Evolutionary conservation across 164 flowering plant genomes (phyloP).

Genomic region (Chloranthus sessilifolius): DNA sequence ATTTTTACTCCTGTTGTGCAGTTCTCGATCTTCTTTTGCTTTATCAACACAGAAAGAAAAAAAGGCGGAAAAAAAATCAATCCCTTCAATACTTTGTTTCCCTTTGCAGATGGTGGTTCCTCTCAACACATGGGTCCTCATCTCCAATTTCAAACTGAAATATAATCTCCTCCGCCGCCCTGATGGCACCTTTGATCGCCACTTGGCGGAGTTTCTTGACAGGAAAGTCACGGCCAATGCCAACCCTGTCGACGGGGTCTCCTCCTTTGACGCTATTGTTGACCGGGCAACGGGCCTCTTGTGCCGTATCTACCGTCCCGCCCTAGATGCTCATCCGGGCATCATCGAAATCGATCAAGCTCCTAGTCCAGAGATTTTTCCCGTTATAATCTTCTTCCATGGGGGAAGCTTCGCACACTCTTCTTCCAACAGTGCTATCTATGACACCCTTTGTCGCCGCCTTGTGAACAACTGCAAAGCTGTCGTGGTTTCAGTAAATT

Average conservation of each 20-base stretch:
- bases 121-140: constrained; percentile 73
- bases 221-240: constrained; percentile 66
- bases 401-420: constrained; percentile 93
- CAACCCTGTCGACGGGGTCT: constrained; percentile 66
- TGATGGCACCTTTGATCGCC: constrained; percentile 87
- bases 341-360: constrained; percentile 43
- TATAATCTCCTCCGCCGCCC: constrained; percentile 86
- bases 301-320: constrained; percentile 50
- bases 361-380: constrained; percentile 35
- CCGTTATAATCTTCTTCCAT: constrained; percentile 77
- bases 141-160: constrained; percentile 74
- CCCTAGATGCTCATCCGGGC: constrained; percentile 20
- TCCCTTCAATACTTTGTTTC: too few relatives aligned
- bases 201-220: constrained; percentile 77
- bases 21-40: too few relatives aligned
- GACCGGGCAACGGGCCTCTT: constrained; percentile 51
- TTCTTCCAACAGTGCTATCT: constrained; percentile 72
- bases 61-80: too few relatives aligned
- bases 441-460: constrained; percentile 69
- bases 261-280: constrained; percentile 58
- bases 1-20: not conserved
- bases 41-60: too few relatives aligned
- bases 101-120: constrained; percentile 72
- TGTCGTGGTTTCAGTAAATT: constrained; percentile 75
- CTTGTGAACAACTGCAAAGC: constrained; percentile 56